Evolutionary conservation across 495 filamentous ascomycete genomes (phyloP), one percentile per base, ranked within the genome.

Genomic region (Oidiodendron maius): DNA sequence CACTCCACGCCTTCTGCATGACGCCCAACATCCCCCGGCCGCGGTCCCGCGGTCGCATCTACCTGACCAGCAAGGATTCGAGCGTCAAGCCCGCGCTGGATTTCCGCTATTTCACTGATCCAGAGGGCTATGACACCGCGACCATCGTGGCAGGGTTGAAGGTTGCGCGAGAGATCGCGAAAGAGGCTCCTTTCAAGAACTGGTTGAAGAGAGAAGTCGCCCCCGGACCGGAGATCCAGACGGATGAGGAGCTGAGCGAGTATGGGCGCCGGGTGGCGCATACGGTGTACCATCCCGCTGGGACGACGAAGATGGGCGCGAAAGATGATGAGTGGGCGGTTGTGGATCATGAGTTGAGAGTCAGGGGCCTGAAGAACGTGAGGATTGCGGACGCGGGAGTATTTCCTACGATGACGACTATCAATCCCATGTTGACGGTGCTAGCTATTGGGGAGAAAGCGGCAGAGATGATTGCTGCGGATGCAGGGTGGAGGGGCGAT

Each of bases 71-170:
- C 20, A 63, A 76, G 4, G 82, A 90, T 58, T 84, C 86, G 0
- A 71, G 58, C 32, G 78, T 86, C 53, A 89, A 91, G 61, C 87
- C 87, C 15, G 81, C 86, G 10, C 72, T 93, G 38, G 87, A 93
- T 65, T 93, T 93, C 80, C 75, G 82, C 46, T 93, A 91, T 69
- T 93, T 93, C 72, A 90, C 86, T 32, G 87, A 91, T 58, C 78
- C 83, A 8, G 82, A 86, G 61, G 85, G 84, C 53, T 89, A 91
- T 65, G 87, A 93, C 57, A 84, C 85, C 18, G 81, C 82, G 42
- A 89, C 87, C 42, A 74, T 91, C 32, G 86, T 90, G n/a, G 74
- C 75, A n/a, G 87, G 86, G 47, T 69, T 91, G 56, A 75, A 77
- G 58, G 82, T 78, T 4, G 86, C 86, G 3, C 81, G 86, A 24